Evolutionary conservation across 345 rosid species (phyloP).

Genomic region (Boechera divaricarpa): DNA sequence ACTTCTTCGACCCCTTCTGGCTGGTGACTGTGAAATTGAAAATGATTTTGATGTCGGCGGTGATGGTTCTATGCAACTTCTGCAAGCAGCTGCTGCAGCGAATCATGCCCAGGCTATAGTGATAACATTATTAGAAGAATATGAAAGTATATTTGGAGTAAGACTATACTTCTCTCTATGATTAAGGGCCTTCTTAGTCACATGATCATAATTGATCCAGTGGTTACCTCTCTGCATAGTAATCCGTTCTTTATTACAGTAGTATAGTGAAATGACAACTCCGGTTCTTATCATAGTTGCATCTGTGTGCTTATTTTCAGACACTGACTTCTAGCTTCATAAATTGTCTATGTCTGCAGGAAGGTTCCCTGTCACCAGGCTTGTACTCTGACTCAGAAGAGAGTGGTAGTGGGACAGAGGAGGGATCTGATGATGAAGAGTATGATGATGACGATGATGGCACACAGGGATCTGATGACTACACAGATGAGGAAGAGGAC

Average conservation of each 20-base stretch:
- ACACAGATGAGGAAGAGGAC: constrained; percentile 62
- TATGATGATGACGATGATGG: constrained; percentile 68
- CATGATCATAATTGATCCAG: neutral
- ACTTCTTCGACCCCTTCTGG: constrained; percentile 96
- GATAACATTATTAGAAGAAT: constrained; percentile 88
- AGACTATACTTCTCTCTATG: constrained; percentile 40
- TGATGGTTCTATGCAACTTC: constrained; percentile 91
- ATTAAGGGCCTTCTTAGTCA: neutral
- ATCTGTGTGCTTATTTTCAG: constrained; percentile 29
- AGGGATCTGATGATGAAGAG: constrained; percentile 80
- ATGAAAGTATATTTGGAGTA: constrained; percentile 86
- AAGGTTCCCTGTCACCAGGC: constrained; percentile 72
- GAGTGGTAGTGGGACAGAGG: constrained; percentile 84
- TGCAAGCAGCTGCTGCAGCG: constrained; percentile 99
- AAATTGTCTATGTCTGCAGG: constrained; percentile 61
- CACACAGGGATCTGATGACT: constrained; percentile 49
- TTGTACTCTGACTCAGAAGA: constrained; percentile 84
- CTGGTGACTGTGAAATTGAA: constrained; percentile 97
- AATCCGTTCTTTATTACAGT: constrained; percentile 5
- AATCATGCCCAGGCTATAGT: constrained; percentile 99
- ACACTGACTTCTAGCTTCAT: constrained; percentile 41
- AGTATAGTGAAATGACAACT: constrained; percentile 11
- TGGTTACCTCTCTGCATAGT: constrained; percentile 11
- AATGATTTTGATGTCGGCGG: constrained; percentile 90
- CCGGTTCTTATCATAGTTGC: neutral